Conservation (phyloP, 140 eudicot genomes). For the Oenanthe javanica region DNA sequence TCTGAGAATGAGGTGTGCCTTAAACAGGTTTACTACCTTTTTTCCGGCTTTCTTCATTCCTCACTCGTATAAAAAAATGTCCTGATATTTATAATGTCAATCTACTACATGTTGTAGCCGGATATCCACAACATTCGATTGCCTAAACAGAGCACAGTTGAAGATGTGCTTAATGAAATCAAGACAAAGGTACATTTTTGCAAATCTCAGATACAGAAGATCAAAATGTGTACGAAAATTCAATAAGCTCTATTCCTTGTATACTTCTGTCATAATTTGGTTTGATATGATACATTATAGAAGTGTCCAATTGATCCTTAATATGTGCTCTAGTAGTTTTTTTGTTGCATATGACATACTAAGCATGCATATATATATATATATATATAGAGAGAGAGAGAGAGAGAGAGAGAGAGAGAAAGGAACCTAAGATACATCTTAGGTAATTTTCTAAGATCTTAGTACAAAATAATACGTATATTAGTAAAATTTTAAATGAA, state of each 20-base stretch:
- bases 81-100: background rate
- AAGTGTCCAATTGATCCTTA: background rate
- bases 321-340: background rate
- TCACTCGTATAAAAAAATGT: background rate
- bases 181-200: constrained; percentile 36
- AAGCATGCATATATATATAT: too few species aligned
- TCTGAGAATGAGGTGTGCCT: constrained; percentile 48
- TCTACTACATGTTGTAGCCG: constrained; percentile 25
- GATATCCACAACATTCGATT: constrained; percentile 49
- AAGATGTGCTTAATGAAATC: constrained; percentile 49
- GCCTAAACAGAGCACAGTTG: constrained; percentile 62
- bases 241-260: background rate
- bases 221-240: background rate
- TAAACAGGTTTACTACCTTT: background rate
- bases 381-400: too few species aligned
- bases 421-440: too few species aligned
- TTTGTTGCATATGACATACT: background rate
- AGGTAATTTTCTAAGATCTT: too few species aligned
- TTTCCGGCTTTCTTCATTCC: background rate
- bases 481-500: too few species aligned
- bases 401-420: too few species aligned
- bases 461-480: too few species aligned
- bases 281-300: background rate
- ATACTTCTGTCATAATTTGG: background rate
- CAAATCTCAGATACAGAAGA: background rate